Base-by-base conservation (phyloP, 163 green algal genomes). In the Scenedesmus sp. region DNA sequence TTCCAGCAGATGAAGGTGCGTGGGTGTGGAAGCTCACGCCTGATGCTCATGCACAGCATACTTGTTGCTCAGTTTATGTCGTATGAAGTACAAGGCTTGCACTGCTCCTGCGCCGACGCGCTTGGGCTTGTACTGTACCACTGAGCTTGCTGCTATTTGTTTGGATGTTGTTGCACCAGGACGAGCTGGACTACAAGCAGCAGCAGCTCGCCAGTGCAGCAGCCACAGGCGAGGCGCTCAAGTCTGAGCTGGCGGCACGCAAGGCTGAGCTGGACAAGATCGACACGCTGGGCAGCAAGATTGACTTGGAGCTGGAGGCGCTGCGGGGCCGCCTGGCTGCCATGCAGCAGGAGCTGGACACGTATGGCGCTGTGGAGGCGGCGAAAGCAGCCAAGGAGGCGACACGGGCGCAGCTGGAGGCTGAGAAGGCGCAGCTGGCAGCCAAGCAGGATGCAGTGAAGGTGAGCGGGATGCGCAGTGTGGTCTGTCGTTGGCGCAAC, bases 111-210 rank as follows among this genome's bases (percentile, higher is more conserved):
- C 34, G 0, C 34, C 34, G 34, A 46, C 34, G 34, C 34, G 34
- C 34, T 13, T 85, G 77, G 77, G 56, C n/a, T 88, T 73, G 13
- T 88, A 46, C 34, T 9, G 15, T 89, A 20, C 16, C 84, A 81
- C 54, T 84, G 7, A 15, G 56, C 57, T n/a, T 10, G 4, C 16
- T 77, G 57, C 56, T 88, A 8, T 77, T 4, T 15, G 76, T 10
- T 88, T 79, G 64, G 13, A 73, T 46, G 54, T 70, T 34, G 26
- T 18, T 73, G 62, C 52, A 93, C 67, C 92, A 96, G 93, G 94
- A 95, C 59, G 95, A 97, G 95, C 94, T 97, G 5, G 95, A 95
- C 84, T 97, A 96, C 92, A 96, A 97, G 91, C 94, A 96, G 93
- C 91, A 95, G 92, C 93, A 93, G 60, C 92, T 95, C 55, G 52